Evolutionary conservation across 1,284 basidiomycete species (phyloP).

Genomic region (Quambalaria eucalypti): DNA sequence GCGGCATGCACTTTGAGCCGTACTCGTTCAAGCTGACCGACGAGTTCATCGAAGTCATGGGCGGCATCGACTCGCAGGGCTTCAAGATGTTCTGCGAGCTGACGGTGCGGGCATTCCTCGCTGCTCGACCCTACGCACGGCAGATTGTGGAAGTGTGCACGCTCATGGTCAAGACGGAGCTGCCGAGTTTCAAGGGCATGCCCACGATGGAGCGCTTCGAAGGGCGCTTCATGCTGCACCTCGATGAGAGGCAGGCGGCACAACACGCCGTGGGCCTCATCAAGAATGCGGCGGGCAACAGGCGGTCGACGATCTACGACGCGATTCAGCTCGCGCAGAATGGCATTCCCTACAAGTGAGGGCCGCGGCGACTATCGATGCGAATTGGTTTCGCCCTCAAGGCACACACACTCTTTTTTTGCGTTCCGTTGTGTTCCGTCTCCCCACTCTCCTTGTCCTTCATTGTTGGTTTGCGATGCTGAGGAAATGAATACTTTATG

Average conservation of each 20-base stretch:
- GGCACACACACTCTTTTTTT: too few relatives aligned
- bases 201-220: slow-evolving; percentile 66
- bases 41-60: slow-evolving; percentile 97
- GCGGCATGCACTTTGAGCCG: slow-evolving; percentile 43
- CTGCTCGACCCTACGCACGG: slow-evolving; percentile 79
- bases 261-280: slow-evolving; percentile 78
- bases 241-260: slow-evolving; percentile 82
- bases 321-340: slow-evolving; percentile 51
- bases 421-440: too few relatives aligned
- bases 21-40: slow-evolving; percentile 92
- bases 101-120: slow-evolving; percentile 90
- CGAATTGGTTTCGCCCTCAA: too few relatives aligned
- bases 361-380: too few relatives aligned
- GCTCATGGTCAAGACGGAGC: slow-evolving; percentile 86
- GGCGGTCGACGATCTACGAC: slow-evolving; percentile 82
- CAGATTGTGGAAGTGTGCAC: slow-evolving; percentile 79
- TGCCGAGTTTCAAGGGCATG: slow-evolving; percentile 89
- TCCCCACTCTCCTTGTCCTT: too few relatives aligned
- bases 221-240: slow-evolving; percentile 73
- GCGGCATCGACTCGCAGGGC: slow-evolving; percentile 81
- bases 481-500: too few relatives aligned
- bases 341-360: slow-evolving; percentile 31
- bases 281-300: slow-evolving; percentile 87
- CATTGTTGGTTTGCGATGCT: too few relatives aligned
- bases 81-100: slow-evolving; percentile 88